Evolutionary conservation across 176 grass and related monocot genomes (phyloP), one percentile per base, ranked within the genome.

Genomic region (Phoenix dactylifera): DNA sequence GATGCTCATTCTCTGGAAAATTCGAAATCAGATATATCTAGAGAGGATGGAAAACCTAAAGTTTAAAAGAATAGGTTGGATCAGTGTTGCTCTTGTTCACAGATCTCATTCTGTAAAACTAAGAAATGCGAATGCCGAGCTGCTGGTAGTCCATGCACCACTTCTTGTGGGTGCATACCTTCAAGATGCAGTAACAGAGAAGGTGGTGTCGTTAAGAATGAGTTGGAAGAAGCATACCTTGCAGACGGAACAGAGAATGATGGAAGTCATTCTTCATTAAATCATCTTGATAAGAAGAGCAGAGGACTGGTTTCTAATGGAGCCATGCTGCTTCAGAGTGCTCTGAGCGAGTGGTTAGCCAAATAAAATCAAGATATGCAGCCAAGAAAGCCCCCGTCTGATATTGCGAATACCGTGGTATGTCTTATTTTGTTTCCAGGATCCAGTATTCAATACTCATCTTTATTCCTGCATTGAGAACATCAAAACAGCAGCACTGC

Each of bases 41-140:
- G 22, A 16, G 77, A 79, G 57, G 64, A 80, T 9, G 68, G 6
- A 50, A 76, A 63, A 7, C 15, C 55, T 26, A 54, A 24, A 63
- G 19, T 19, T n/a, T 55, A 72, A 55, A 73, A 80, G 23, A 19
- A 59, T 75, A n/a, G 17, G 55, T 2, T 50, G 17, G 60, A 51
- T 15, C 62, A 72, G 14, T 82, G 92, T 55, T 97, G 92, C 59
- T 60, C 81, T 54, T 97, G 92, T n/a, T 74, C 75, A 10, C 72
- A 73, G 64, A 16, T 0, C 4, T 91, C 92, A 50, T 75, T 25
- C 7, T 97, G 92, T 59, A 97, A 91, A 55, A 97, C 92, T 2
- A 87, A 77, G 35, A 83, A 74, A 51, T 97, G 92, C 5, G 78
- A 97, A 49, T 97, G 92, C 66, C 82, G 81, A 52, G 77, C 69